Base-by-base conservation (phyloP, 2,329 filamentous ascomycete species). In the Fusarium globosum region DNA sequence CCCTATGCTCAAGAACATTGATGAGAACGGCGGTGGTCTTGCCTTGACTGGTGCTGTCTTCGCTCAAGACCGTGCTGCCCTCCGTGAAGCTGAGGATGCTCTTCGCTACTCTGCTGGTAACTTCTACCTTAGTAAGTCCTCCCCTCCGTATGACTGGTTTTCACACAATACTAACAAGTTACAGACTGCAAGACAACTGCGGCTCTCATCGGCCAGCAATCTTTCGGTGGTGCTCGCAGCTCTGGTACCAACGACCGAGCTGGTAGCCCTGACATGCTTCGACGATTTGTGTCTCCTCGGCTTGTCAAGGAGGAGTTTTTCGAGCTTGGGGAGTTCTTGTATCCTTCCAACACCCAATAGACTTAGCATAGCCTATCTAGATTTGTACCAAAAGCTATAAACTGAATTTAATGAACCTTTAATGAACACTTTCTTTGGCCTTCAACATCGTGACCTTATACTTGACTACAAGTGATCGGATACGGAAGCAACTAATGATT, bases 161-260 rank as follows among this genome's bases (percentile, higher is more conserved):
- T 3, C 12, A 16, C 26, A 20, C 2, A 18, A 4, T 10, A 1
- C 63, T 69, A 51, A 67, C 42, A 42, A 1, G 1, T 6, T 15
- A 7, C 21, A 78, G 77, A 89, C 79, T 88, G 86, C 80, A 89
- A 89, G 81, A 88, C 85, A 61, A 90, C 88, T 2, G 88, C 85
- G 2, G 85, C 88, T 1, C 83, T 88, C 13, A 86, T 89, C 41
- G 87, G 86, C 16, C 88, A 89, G 81, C 88, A 89, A 77, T 84
- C 87, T 0, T 89, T 89, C 71, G 87, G 87, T 48, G 87, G 88
- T 43, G 82, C 84, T 59, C 81, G 88, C 59, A 83, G 83, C 49
- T 88, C 85, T 52, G 87, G 88, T 38, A 89, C 88, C 20, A 88
- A 88, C 72, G 87, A 89, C 77, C 89, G 89, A 81, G 87, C 87